Evolutionary conservation across 2,329 filamentous ascomycete species (phyloP).

Genomic region (Colletotrichum eremochloae): DNA sequence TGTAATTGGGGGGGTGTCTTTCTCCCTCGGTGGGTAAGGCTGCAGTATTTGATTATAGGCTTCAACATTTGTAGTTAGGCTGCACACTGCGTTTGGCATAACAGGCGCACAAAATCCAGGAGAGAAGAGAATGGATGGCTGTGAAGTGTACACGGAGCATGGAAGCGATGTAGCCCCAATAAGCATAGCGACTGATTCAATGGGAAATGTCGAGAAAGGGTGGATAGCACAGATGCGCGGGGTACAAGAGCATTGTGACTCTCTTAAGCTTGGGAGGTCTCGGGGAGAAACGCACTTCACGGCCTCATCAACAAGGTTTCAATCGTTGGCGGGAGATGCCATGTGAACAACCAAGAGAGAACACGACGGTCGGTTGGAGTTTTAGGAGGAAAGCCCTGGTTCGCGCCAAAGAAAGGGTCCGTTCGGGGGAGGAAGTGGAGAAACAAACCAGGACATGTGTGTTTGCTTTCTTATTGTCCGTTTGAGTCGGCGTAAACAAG

Average conservation of each 20-base stretch:
- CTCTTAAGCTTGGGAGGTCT: not conserved
- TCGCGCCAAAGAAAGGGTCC: not conserved
- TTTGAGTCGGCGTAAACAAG: not conserved
- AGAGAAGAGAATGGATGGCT: not conserved
- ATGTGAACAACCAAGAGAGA: not conserved
- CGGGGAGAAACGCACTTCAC: not conserved
- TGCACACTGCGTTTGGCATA: not conserved
- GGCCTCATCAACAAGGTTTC: not conserved
- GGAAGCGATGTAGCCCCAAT: conserved; percentile 23
- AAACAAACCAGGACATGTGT: not conserved
- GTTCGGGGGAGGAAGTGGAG: conserved; percentile 6
- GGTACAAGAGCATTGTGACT: not conserved
- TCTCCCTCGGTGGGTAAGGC: not conserved
- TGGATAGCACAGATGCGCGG: not conserved
- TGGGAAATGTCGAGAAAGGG: not conserved
- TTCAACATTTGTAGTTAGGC: not conserved
- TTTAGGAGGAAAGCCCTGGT: not conserved
- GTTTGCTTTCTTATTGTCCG: not conserved
- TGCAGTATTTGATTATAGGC: not conserved
- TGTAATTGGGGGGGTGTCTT: conserved; percentile 48
- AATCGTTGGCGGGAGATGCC: not conserved
- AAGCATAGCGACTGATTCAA: conserved; percentile 39
- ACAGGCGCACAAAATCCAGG: not conserved
- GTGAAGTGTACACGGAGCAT: not conserved
- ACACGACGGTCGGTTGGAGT: not conserved